phyloP scores from a whole-genome alignment of 1,284 basidiomycete species.

The Cutaneotrichosporon dermatis region DNA sequence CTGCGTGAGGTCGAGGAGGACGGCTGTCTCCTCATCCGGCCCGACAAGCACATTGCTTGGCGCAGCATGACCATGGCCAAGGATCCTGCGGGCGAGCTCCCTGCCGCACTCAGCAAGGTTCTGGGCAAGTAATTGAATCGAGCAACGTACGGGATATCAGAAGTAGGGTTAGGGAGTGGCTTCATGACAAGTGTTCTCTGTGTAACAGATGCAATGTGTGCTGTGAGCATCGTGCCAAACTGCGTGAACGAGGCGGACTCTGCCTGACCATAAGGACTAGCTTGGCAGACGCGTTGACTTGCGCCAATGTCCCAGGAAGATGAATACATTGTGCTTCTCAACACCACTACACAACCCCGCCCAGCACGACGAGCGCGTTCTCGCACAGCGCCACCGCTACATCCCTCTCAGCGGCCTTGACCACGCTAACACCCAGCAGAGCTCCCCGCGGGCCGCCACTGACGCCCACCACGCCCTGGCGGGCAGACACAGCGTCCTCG shows the following conservation, averaged over 20 bases:
- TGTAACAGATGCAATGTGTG: too few species aligned
- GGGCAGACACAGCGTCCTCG: conserved; percentile 55
- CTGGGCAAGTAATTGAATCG: conserved; percentile 2
- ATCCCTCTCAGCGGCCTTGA: conserved; percentile 16
- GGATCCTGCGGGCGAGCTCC: conserved; percentile 11
- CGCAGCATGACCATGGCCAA: conserved; percentile 4
- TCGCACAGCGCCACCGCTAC: conserved; percentile 73
- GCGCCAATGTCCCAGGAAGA: too few species aligned
- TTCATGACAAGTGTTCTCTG: too few species aligned
- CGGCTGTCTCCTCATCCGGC: conserved; percentile 14
- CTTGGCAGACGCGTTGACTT: too few species aligned
- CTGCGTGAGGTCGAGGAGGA: conserved; percentile 19
- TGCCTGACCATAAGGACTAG: too few species aligned
- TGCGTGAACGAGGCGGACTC: too few species aligned
- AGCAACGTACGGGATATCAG: too few species aligned
- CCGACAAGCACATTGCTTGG: conserved; percentile 19
- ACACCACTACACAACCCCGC: conserved; percentile 40
- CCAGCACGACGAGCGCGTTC: conserved; percentile 64
- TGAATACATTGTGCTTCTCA: too few species aligned
- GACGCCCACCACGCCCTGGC: conserved; percentile 71
- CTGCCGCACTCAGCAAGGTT: not conserved
- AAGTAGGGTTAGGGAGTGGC: too few species aligned
- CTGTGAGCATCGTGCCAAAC: too few species aligned
- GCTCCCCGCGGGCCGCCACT: conserved; percentile 62
- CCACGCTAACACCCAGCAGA: conserved; percentile 62